These are phyloP conservation scores for Eucalyptus decipiens DNA, from an alignment of 345 rosid species.

Conservation along the genomic window DNA sequence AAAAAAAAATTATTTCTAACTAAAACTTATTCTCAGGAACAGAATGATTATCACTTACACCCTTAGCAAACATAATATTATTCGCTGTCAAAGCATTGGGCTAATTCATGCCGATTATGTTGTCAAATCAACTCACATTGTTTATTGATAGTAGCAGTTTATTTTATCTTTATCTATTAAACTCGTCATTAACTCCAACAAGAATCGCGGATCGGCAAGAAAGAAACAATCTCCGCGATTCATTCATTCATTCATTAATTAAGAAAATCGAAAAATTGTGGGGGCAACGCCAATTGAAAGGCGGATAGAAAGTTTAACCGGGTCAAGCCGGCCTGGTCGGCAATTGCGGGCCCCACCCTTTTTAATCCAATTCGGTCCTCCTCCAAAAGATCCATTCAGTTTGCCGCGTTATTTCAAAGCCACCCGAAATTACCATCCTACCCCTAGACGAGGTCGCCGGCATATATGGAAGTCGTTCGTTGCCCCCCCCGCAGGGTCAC, in stretches of 20 bases:
- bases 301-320: background rate
- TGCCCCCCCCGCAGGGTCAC: background rate
- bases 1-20: accelerated
- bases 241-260: background rate
- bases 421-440: background rate
- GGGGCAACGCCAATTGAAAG: background rate
- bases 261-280: background rate
- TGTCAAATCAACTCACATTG: background rate
- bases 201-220: background rate
- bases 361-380: no score
- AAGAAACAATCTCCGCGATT: background rate
- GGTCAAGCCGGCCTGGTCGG: constrained; percentile 22
- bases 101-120: accelerated
- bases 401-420: background rate
- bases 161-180: background rate
- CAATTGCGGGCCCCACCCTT: background rate
- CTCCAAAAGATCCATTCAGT: background rate
- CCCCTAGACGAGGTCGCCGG: background rate
- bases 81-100: accelerated
- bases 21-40: accelerated
- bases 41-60: accelerated
- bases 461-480: background rate
- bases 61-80: accelerated
- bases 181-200: background rate
- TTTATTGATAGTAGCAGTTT: background rate